Evolutionary conservation across 148 eudicot genomes (phyloP).

Genomic region (Talinum fruticosum): DNA sequence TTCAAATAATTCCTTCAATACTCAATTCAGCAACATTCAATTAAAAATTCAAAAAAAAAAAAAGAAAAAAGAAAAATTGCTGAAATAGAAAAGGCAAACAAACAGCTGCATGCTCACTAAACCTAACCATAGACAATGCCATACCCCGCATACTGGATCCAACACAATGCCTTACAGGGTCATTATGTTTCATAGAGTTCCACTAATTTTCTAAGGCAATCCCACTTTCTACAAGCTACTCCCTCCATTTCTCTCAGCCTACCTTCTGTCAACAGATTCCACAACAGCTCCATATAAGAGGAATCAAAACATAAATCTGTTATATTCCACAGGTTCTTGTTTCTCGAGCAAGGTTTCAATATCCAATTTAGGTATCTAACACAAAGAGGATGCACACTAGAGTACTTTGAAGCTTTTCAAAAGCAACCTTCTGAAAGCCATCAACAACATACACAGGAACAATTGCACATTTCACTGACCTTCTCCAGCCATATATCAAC

Average conservation of each 20-base stretch:
- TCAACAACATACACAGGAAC: background rate
- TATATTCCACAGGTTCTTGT: background rate
- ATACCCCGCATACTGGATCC: background rate
- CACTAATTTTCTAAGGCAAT: background rate
- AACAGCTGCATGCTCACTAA: background rate
- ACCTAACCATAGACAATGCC: background rate
- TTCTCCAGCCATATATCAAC: constrained; percentile 95
- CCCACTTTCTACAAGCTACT: background rate
- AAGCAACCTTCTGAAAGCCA: background rate
- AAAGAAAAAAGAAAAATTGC: background rate
- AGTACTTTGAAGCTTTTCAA: background rate
- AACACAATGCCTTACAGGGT: background rate
- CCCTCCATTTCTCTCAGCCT: background rate
- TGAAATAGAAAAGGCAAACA: background rate
- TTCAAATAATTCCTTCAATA: too few relatives aligned
- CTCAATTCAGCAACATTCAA: too few relatives aligned
- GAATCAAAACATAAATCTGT: background rate
- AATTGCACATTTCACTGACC: constrained; percentile 42
- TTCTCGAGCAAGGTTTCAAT: background rate
- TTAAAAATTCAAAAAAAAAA: too few relatives aligned
- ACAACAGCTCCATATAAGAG: background rate
- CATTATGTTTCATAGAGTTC: background rate
- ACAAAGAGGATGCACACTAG: background rate
- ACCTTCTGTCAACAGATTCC: background rate
- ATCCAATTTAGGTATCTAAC: background rate